Evolutionary conservation across 257 asterid genomes (phyloP).

Genomic region (Nemophila menziesii): DNA sequence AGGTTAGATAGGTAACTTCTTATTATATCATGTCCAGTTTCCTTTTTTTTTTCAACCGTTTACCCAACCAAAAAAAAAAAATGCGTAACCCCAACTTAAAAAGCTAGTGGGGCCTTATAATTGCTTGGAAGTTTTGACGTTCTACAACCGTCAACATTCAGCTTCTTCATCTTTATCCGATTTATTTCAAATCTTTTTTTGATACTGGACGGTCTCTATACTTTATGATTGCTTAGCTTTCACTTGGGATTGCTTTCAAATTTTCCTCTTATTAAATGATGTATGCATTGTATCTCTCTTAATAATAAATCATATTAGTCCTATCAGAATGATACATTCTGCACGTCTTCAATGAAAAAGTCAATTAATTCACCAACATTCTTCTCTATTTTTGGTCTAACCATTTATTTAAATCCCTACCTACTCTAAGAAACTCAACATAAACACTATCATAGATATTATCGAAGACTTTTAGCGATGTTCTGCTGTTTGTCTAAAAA

Average conservation of each 20-base stretch:
- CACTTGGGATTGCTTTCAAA: slow-evolving; percentile 15
- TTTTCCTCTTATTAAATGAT: neutral
- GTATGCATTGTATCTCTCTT: neutral
- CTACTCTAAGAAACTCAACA: slow-evolving; percentile 23
- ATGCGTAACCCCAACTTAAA: no score
- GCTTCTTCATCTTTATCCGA: no score
- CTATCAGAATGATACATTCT: neutral
- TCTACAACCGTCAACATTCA: no score
- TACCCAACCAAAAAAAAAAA: no score
- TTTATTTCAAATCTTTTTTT: slow-evolving; percentile 19
- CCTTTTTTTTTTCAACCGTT: no score
- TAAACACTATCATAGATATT: slow-evolving; percentile 35
- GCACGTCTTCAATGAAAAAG: neutral
- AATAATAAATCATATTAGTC: neutral
- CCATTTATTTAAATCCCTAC: neutral
- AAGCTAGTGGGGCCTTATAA: no score
- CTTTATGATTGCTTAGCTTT: slow-evolving; percentile 24
- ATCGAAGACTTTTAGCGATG: slow-evolving; percentile 20
- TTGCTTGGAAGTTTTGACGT: no score
- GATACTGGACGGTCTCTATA: slow-evolving; percentile 30
- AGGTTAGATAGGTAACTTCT: no score
- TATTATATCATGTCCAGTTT: no score
- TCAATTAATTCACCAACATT: neutral
- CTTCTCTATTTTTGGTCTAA: slow-evolving; percentile 1
- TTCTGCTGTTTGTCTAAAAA: slow-evolving; percentile 48